A percentile compares a stretch with the other conserved stretches of the same genome.
Conservation (phyloP, 2,329 filamentous ascomycete species). For the Aspergillus eucalypticola region DNA sequence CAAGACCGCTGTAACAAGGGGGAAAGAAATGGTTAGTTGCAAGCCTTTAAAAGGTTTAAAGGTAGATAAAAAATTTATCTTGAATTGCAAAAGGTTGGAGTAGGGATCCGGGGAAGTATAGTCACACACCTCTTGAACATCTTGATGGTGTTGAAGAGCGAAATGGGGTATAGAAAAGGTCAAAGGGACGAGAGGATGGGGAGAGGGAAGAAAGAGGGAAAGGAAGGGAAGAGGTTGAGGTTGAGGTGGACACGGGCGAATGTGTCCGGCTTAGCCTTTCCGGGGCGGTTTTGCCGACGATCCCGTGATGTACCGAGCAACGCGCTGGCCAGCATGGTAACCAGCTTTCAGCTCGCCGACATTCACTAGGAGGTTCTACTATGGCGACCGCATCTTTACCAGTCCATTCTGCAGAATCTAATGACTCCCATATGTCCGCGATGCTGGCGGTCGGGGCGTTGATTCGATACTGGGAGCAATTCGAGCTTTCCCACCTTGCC, state of each 20-base stretch:
- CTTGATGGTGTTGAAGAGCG: slow-evolving; percentile 51
- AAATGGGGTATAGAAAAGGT: slow-evolving; percentile 35
- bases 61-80: slow-evolving; percentile 15
- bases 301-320: slow-evolving; percentile 45
- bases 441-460: background rate
- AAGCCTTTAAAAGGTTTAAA: background rate
- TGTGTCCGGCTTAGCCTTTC: slow-evolving; percentile 40
- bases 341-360: background rate
- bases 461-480: background rate
- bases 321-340: slow-evolving; percentile 4
- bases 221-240: slow-evolving; percentile 32
- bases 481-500: slow-evolving; percentile 9
- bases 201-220: slow-evolving; percentile 34
- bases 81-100: slow-evolving; percentile 16
- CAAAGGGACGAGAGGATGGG: slow-evolving; percentile 36
- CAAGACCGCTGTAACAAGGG: slow-evolving; percentile 57
- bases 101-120: slow-evolving; percentile 5
- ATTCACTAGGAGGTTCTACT: background rate
- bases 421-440: background rate
- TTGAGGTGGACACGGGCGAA: slow-evolving; percentile 33
- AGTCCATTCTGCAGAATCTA: background rate
- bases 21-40: slow-evolving; percentile 11
- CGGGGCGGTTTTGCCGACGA: slow-evolving; percentile 47
- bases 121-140: slow-evolving; percentile 63
- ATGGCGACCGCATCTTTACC: background rate